Evolutionary conservation across 2,329 filamentous ascomycete genomes (phyloP), one percentile per base, ranked within the genome.

Genomic region (Elsinoe fawcettii): DNA sequence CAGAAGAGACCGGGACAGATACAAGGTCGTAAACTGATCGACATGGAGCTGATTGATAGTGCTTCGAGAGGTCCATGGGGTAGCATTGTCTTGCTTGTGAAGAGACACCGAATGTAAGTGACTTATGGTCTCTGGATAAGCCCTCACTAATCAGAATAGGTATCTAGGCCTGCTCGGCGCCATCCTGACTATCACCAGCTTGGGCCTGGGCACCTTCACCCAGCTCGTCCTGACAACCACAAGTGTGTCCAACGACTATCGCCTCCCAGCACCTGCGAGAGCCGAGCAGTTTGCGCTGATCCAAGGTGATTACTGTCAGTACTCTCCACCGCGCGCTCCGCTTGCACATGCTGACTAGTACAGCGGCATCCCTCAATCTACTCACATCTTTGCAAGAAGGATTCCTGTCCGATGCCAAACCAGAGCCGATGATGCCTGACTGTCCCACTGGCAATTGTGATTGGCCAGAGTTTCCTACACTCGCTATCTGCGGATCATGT

Each of bases 1-100:
- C 41, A 22, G 41, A 44, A 44, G 18, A 20, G 22, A 14, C 41
- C 41, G 11, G 41, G 41, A 6, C 18, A 44, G 41, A 23, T 44
- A 23, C 41, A 23, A 11, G 20, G 41, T 4, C 41, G 41, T 14
- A 23, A 44, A 16, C 41, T 44, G 5, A 23, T 51, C 14, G 46
- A 51, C 11, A 34, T 51, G 46, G 46, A 51, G 25, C 12, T 51
- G 12, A 34, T 51, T 11, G 46, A 34, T 34, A 32, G 46, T 51
- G 46, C 46, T 12, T 51, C 46, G 30, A 30, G 46, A 32, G 46
- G 46, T 5, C 46, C 46, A 16, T 51, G 44, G 44, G 44, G 44
- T 14, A 49, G 44, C 14, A 27, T 30, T 49, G 44, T 49, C 22
- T 32, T 49, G 44, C 44, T 49, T 32, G 44, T 43, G 3, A 43